These are phyloP conservation scores for Leucaena leucocephala DNA, from an alignment of 306 rosid genomes.

Conservation along the genomic window DNA sequence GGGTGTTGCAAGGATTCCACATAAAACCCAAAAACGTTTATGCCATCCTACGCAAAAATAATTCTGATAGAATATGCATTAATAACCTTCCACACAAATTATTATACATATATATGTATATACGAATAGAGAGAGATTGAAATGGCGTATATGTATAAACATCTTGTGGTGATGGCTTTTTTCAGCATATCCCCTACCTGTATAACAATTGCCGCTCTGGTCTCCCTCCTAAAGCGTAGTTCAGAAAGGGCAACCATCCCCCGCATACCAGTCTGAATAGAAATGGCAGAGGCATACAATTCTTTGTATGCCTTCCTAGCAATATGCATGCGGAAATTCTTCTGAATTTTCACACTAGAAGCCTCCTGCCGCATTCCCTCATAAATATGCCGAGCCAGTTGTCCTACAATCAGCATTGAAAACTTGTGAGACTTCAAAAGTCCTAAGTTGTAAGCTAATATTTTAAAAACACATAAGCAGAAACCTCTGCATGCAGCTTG, in stretches of 20 bases:
- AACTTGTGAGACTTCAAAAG: conserved; percentile 25
- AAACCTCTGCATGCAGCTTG: conserved; percentile 97
- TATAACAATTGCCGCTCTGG: conserved; percentile 85
- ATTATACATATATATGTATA: not conserved
- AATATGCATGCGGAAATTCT: conserved; percentile 79
- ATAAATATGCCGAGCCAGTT: conserved; percentile 75
- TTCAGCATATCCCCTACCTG: conserved; percentile 61
- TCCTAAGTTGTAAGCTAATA: conserved; percentile 29
- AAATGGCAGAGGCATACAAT: conserved; percentile 63
- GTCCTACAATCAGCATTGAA: conserved; percentile 60
- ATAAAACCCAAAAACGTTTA: conserved; percentile 30
- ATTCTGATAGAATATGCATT: conserved; percentile 8
- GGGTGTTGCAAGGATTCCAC: conserved; percentile 29
- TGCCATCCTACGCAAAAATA: conserved; percentile 28
- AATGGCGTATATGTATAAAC: not conserved
- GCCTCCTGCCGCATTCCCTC: conserved; percentile 78
- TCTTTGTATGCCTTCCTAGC: conserved; percentile 79
- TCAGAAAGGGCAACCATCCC: conserved; percentile 89
- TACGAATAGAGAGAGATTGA: not conserved
- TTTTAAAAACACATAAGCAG: conserved; percentile 31
- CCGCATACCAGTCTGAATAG: conserved; percentile 89
- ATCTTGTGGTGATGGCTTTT: not conserved
- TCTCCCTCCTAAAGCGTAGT: conserved; percentile 81
- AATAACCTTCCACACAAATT: not conserved
- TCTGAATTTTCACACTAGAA: conserved; percentile 82